Evolutionary conservation across 208 protist genomes (phyloP).

Genomic region (Trypanosoma mega): DNA sequence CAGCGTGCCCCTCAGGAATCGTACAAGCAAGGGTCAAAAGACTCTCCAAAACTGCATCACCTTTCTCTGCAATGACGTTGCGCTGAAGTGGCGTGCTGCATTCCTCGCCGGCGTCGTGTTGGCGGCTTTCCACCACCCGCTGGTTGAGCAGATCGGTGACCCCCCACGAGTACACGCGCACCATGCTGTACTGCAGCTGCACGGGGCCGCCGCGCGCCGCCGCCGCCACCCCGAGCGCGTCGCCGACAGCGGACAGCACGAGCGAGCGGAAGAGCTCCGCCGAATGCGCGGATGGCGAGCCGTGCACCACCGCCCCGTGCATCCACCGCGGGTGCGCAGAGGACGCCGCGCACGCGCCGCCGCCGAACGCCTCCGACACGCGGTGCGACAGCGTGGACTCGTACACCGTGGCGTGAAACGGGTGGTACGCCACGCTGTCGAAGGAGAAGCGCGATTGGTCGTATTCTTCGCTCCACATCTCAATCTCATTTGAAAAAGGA

Average conservation of each 20-base stretch:
- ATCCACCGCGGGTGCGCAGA: neutral
- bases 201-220: neutral
- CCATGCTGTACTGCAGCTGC: conserved; percentile 27
- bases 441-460: conserved; percentile 19
- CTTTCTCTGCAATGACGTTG: conserved; percentile 4
- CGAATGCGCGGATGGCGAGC: conserved; percentile 7
- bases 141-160: conserved; percentile 28
- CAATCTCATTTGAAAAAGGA: conserved; percentile 23
- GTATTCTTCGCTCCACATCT: neutral
- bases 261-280: conserved; percentile 23
- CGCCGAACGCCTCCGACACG: conserved; percentile 16
- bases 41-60: conserved; percentile 15
- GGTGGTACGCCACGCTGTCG: conserved; percentile 28
- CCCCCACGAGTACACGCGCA: conserved; percentile 41
- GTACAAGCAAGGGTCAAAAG: neutral
- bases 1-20: conserved; percentile 9
- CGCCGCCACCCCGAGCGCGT: conserved; percentile 10
- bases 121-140: conserved; percentile 18
- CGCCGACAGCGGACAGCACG: conserved; percentile 16
- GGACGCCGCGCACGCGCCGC: neutral
- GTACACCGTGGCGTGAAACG: conserved; percentile 18
- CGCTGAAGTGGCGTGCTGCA: conserved; percentile 3
- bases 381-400: conserved; percentile 15
- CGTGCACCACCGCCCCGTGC: conserved; percentile 27
- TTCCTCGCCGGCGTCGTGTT: neutral